Conservation (phyloP, 257 asterid species). For the Solanum chmielewskii region DNA sequence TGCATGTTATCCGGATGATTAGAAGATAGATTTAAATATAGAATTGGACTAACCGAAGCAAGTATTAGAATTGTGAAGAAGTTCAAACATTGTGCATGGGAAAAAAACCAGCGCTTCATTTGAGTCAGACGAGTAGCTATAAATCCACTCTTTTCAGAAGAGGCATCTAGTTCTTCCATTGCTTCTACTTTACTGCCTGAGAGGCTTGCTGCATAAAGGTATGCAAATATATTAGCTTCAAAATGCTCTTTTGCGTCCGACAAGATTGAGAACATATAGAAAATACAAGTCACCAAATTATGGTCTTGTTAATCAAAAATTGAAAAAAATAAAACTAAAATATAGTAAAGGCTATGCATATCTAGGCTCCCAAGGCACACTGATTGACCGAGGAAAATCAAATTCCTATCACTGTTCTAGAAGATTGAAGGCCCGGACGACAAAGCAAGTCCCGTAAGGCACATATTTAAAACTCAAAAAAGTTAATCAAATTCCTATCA, state of each 20-base stretch:
- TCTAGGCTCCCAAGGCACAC: not conserved
- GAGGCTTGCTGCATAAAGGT: conserved; percentile 42
- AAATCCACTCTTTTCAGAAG: conserved; percentile 35
- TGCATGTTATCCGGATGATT: not conserved
- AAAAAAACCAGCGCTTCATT: conserved; percentile 57
- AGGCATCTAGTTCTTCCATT: conserved; percentile 42
- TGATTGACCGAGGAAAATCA: not conserved
- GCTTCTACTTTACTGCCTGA: conserved; percentile 53
- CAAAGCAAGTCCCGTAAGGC: not conserved
- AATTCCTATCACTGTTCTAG: not conserved
- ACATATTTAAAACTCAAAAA: not conserved
- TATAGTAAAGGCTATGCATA: not conserved
- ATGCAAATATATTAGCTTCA: not conserved
- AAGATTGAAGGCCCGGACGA: not conserved
- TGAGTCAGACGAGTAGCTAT: conserved; percentile 26
- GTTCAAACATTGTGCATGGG: conserved; percentile 66
- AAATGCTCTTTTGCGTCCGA: not conserved
- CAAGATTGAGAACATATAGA: not conserved
- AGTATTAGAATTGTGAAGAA: conserved; percentile 63
- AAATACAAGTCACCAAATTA: not conserved
- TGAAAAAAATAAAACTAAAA: not conserved
- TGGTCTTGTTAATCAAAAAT: not conserved
- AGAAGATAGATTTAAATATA: not conserved
- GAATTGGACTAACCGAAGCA: conserved; percentile 58
- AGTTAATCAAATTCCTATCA: not conserved